Conservation (phyloP, 192 early-diverging fungal genomes). For the Coemansia sp. region DNA sequence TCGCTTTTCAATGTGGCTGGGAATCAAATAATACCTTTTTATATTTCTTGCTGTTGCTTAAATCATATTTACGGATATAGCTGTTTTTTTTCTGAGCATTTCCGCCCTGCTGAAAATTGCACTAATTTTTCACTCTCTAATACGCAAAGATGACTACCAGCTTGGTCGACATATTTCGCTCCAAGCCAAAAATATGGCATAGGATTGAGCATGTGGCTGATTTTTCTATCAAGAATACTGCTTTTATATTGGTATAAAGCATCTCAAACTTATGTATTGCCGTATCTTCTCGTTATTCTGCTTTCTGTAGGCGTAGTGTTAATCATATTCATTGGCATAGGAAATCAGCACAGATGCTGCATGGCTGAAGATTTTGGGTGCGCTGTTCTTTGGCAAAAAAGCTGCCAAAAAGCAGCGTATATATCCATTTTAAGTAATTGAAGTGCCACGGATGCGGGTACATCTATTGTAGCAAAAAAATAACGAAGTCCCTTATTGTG, state of each 20-base stretch:
- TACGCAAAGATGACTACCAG: neutral
- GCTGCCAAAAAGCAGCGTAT: neutral
- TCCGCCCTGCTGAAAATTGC: neutral
- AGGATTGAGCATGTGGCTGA: neutral
- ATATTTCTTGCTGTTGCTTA: neutral
- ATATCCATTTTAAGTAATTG: neutral
- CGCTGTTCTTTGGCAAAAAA: neutral
- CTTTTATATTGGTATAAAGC: neutral
- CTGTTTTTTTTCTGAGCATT: neutral
- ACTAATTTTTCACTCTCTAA: neutral
- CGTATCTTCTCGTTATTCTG: neutral
- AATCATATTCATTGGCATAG: neutral
- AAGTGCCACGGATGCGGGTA: neutral
- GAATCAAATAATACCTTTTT: neutral
- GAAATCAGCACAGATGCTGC: neutral
- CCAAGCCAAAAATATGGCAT: neutral
- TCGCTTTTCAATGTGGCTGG: neutral
- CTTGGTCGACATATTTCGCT: neutral
- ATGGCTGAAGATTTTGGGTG: neutral
- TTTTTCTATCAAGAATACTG: neutral
- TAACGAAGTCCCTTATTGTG: neutral
- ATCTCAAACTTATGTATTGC: neutral
- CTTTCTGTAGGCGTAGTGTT: neutral
- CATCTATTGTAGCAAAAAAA: neutral
- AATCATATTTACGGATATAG: neutral